Conservation (phyloP, 2,329 filamentous ascomycete species). For the Cladophialophora immunda region DNA sequence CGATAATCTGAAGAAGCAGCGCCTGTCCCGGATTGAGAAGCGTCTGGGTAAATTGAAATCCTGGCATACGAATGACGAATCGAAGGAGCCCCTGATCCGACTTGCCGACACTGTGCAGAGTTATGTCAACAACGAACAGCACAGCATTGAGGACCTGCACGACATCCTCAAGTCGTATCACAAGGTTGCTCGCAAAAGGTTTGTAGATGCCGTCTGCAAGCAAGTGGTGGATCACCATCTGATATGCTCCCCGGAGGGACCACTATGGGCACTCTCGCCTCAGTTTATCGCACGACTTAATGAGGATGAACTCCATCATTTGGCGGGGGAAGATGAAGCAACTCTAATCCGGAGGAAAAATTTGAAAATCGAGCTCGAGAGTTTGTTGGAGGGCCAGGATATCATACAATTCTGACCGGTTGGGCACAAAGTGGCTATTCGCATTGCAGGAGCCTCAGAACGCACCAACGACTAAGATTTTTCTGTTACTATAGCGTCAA, state of each 20-base stretch:
- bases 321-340: slow-evolving; percentile 43
- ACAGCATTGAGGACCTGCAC: slow-evolving; percentile 63
- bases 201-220: slow-evolving; percentile 69
- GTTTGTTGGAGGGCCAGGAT: too few relatives aligned
- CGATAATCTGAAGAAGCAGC: slow-evolving; percentile 53
- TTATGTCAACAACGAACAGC: slow-evolving; percentile 48
- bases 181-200: slow-evolving; percentile 66
- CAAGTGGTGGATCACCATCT: slow-evolving; percentile 67
- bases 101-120: slow-evolving; percentile 12
- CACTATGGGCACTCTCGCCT: slow-evolving; percentile 63
- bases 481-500: too few relatives aligned
- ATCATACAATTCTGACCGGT: too few relatives aligned
- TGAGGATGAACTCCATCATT: slow-evolving; percentile 59
- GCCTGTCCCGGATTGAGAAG: slow-evolving; percentile 4
- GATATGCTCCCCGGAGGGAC: slow-evolving; percentile 59
- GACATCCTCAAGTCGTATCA: slow-evolving; percentile 70
- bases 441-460: too few relatives aligned
- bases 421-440: too few relatives aligned
- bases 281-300: slow-evolving; percentile 60
- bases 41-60: slow-evolving; percentile 13
- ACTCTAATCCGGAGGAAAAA: too few relatives aligned
- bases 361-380: too few relatives aligned
- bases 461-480: too few relatives aligned
- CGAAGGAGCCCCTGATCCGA: slow-evolving; percentile 18
- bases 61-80: neutral